Conservation (phyloP, 495 filamentous ascomycete genomes). For the Neurospora sp. region DNA sequence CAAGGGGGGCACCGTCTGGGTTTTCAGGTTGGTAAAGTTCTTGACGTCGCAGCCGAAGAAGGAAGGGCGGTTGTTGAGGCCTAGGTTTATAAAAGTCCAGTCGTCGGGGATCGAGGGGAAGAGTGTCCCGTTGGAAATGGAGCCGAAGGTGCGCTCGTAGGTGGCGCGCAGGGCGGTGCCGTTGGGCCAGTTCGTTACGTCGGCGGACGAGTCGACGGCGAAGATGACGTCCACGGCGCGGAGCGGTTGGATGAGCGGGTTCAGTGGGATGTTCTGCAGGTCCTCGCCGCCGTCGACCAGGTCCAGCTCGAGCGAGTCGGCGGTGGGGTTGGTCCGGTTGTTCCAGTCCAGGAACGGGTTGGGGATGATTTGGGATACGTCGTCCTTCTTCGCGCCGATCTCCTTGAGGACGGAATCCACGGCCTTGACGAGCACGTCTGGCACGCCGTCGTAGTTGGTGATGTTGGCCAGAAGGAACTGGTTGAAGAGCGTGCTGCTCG, state of each 20-base stretch:
- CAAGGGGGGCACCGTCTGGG: slow-evolving; percentile 44
- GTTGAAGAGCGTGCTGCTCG: slow-evolving; percentile 88
- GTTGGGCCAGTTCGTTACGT: slow-evolving; percentile 78
- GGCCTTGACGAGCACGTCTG: slow-evolving; percentile 40
- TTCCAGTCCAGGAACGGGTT: slow-evolving; percentile 80
- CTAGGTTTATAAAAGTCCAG: slow-evolving; percentile 79
- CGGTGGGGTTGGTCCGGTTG: slow-evolving; percentile 49
- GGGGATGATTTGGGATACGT: slow-evolving; percentile 72
- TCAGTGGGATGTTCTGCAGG: slow-evolving; percentile 75
- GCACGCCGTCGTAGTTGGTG: slow-evolving; percentile 37
- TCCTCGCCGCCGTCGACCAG: slow-evolving; percentile 86
- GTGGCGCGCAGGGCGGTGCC: slow-evolving; percentile 74
- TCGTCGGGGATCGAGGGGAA: slow-evolving; percentile 77
- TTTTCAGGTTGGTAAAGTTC: slow-evolving; percentile 44
- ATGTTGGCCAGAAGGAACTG: slow-evolving; percentile 49
- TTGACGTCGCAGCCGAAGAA: slow-evolving; percentile 83
- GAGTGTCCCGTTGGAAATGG: slow-evolving; percentile 65
- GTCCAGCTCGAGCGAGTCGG: slow-evolving; percentile 47
- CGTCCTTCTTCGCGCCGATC: slow-evolving; percentile 50
- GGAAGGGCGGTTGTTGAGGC: slow-evolving; percentile 73
- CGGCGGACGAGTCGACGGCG: slow-evolving; percentile 77
- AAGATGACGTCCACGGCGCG: slow-evolving; percentile 86
- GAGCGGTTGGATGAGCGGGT: slow-evolving; percentile 71
- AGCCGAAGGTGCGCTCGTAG: slow-evolving; percentile 60
- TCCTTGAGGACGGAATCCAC: slow-evolving; percentile 42